These are phyloP conservation scores for Trichoderma lentiforme DNA, from an alignment of 2,329 filamentous ascomycete genomes.

Conservation along the genomic window DNA sequence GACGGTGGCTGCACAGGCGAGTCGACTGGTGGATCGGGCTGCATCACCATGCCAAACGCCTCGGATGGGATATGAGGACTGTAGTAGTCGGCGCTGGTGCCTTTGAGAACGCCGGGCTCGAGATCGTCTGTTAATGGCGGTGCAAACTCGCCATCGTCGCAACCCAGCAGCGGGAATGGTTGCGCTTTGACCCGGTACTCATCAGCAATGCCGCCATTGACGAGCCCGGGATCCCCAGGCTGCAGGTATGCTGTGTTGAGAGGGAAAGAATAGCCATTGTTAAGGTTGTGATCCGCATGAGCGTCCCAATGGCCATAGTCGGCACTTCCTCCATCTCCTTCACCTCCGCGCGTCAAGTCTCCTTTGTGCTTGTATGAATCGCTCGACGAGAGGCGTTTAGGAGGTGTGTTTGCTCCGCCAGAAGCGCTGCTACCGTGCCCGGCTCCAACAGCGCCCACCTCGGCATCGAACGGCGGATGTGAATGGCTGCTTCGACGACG, in stretches of 20 bases:
- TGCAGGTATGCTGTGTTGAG: neutral
- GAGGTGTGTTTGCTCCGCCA: slow-evolving; percentile 21
- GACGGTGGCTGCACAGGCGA: slow-evolving; percentile 27
- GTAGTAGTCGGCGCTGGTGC: slow-evolving; percentile 42
- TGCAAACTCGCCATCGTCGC: slow-evolving; percentile 19
- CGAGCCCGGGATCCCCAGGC: neutral
- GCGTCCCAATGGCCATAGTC: slow-evolving; percentile 26
- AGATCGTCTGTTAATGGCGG: slow-evolving; percentile 23
- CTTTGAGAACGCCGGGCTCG: slow-evolving; percentile 32
- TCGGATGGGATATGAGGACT: slow-evolving; percentile 40
- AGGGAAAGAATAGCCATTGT: neutral
- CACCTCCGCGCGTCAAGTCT: slow-evolving; percentile 30
- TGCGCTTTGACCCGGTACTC: slow-evolving; percentile 14
- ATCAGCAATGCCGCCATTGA: neutral
- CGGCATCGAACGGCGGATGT: slow-evolving; percentile 28
- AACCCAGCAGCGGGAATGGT: slow-evolving; percentile 16
- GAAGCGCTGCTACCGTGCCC: slow-evolving; percentile 17
- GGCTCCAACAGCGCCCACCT: slow-evolving; percentile 27
- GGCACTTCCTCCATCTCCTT: slow-evolving; percentile 24
- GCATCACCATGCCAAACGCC: slow-evolving; percentile 39
- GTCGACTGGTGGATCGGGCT: slow-evolving; percentile 23
- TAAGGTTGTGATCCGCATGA: neutral
- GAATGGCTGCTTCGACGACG: slow-evolving; percentile 26
- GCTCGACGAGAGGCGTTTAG: slow-evolving; percentile 36
- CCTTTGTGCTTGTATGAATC: slow-evolving; percentile 35